Evolutionary conservation across 768 basidiomycete species (phyloP).

Genomic region (Candolleomyces eurysporus): DNA sequence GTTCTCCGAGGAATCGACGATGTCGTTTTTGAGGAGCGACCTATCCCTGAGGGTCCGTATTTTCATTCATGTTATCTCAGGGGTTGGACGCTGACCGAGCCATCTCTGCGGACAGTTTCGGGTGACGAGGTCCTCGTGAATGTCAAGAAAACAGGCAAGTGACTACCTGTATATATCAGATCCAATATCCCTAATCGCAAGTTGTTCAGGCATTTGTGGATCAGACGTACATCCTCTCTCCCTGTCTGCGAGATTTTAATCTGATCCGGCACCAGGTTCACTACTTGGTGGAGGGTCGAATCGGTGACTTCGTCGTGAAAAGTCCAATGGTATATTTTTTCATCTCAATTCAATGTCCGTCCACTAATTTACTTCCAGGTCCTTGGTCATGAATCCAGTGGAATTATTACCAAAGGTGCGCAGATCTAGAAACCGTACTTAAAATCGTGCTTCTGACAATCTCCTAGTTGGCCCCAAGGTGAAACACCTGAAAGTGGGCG

Average conservation of each 20-base stretch:
- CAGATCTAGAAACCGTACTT: background rate
- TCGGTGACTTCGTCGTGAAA: slow-evolving; percentile 77
- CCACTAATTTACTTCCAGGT: slow-evolving; percentile 45
- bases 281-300: slow-evolving; percentile 75
- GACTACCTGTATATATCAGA: slow-evolving; percentile 1
- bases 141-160: slow-evolving; percentile 86
- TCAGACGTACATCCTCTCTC: slow-evolving; percentile 60
- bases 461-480: slow-evolving; percentile 70
- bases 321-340: slow-evolving; percentile 67
- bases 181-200: slow-evolving; percentile 2
- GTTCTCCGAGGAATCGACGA: slow-evolving; percentile 69
- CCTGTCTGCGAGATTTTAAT: background rate
- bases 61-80: background rate
- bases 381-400: slow-evolving; percentile 92
- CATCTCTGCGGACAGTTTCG: slow-evolving; percentile 42
- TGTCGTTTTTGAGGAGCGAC: slow-evolving; percentile 68
- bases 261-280: slow-evolving; percentile 51
- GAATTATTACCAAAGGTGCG: slow-evolving; percentile 66
- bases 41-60: slow-evolving; percentile 66
- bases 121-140: slow-evolving; percentile 81
- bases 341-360: background rate
- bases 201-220: slow-evolving; percentile 75
- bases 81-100: background rate
- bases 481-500: slow-evolving; percentile 74
- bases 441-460: background rate